phyloP scores from a whole-genome alignment of 257 asterid species.

The Plectranthus barbatus region DNA sequence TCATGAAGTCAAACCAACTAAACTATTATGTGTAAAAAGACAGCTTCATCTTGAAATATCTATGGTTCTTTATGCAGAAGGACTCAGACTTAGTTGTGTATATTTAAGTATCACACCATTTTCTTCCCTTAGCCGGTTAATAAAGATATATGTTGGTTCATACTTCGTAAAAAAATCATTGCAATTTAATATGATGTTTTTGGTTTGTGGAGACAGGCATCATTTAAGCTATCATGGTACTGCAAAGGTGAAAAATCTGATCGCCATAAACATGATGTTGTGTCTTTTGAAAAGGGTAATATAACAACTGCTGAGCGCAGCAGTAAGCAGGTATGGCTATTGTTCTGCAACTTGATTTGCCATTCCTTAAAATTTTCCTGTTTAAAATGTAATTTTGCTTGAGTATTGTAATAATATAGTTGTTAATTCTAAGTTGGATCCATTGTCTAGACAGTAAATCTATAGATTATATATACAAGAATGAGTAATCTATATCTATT shows the following conservation, averaged over 20 bases:
- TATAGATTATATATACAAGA: too few species aligned
- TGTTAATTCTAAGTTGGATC: too few species aligned
- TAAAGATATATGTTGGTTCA: background rate
- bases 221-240: conserved; percentile 88
- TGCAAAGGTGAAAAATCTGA: conserved; percentile 88
- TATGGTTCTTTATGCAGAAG: background rate
- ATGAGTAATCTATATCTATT: too few species aligned
- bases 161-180: background rate
- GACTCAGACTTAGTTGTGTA: background rate
- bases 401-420: too few species aligned
- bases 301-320: conserved; percentile 94
- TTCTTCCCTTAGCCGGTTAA: background rate
- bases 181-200: conserved; percentile 8
- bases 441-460: too few species aligned
- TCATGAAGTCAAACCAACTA: background rate
- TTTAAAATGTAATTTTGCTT: background rate
- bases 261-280: conserved; percentile 87
- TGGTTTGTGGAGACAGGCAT: conserved; percentile 53
- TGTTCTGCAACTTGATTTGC: conserved; percentile 7
- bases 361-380: background rate
- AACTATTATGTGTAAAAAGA: background rate
- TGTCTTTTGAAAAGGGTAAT: conserved; percentile 91
- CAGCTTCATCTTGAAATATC: background rate
- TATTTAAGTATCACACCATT: background rate
- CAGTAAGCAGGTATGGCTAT: conserved; percentile 68